Evolutionary conservation across 805 yeast species (phyloP).

Genomic region (Debaryomyces tyrocola): DNA sequence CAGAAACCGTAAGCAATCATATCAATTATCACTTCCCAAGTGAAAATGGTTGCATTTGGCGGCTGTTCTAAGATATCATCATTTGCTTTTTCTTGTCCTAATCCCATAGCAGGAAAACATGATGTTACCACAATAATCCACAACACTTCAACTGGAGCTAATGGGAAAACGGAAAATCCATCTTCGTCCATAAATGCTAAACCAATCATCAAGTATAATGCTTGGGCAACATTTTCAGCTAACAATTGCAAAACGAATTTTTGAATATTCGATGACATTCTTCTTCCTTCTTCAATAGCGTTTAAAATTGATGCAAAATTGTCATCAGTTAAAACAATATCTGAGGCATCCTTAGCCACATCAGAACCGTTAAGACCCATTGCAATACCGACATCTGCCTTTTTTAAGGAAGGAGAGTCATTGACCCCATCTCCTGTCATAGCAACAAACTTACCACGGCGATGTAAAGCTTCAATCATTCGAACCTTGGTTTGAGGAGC

Average conservation of each 20-base stretch:
- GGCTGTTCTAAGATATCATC: constrained; percentile 39
- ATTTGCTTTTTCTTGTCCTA: constrained; percentile 50
- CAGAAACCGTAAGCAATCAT: constrained; percentile 41
- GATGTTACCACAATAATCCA: constrained; percentile 81
- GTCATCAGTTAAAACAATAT: constrained; percentile 70
- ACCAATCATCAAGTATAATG: constrained; percentile 53
- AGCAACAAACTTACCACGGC: constrained; percentile 36
- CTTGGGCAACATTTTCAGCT: constrained; percentile 74
- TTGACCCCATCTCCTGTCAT: constrained; percentile 70
- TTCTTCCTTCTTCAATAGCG: constrained; percentile 78
- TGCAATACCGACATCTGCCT: constrained; percentile 80
- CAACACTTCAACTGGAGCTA: constrained; percentile 68
- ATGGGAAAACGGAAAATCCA: constrained; percentile 36
- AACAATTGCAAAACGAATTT: constrained; percentile 73
- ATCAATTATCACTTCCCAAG: constrained; percentile 41
- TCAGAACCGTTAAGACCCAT: constrained; percentile 80
- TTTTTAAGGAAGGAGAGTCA: constrained; percentile 75
- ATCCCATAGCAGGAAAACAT: constrained; percentile 83
- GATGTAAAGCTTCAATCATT: constrained; percentile 42
- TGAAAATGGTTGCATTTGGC: constrained; percentile 38
- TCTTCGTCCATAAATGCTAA: constrained; percentile 33
- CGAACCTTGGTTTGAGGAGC: constrained; percentile 44
- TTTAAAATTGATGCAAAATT: constrained; percentile 77
- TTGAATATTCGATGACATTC: constrained; percentile 77
- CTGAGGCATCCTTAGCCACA: constrained; percentile 81